A percentile compares a stretch with the other conserved stretches of the same genome.
These are phyloP conservation scores for Haematococcus sp. DNA, from an alignment of 139 green algal genomes.

Conservation along the genomic window DNA sequence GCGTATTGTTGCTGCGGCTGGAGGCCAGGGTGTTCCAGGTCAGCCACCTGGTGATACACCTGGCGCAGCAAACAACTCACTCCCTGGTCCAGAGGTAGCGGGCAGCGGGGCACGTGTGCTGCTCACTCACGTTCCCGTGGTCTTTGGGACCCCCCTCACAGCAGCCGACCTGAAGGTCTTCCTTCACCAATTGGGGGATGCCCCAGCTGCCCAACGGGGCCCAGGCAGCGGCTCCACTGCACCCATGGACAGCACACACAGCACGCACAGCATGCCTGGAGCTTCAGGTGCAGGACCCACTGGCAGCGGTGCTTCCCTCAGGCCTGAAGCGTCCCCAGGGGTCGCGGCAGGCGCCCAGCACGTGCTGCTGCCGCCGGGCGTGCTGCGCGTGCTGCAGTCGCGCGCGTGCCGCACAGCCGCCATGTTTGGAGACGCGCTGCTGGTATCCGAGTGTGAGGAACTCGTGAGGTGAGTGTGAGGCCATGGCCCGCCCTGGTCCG, in stretches of 20 bases:
- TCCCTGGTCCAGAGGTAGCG: neutral
- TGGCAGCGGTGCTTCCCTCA: no score
- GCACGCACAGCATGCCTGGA: no score
- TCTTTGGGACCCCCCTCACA: conserved; percentile 43
- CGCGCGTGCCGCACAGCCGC: conserved; percentile 78
- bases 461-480: conserved; percentile 53
- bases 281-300: no score
- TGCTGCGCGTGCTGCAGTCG: conserved; percentile 53
- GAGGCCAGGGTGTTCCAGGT: no score
- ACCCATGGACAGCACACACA: no score
- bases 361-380: conserved; percentile 37
- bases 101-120: neutral
- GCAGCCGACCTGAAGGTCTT: conserved; percentile 56
- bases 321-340: no score
- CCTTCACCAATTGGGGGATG: conserved; percentile 56
- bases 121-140: conserved; percentile 43
- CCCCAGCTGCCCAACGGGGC: conserved; percentile 47
- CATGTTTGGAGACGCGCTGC: conserved; percentile 84
- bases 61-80: neutral
- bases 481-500: no score
- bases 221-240: no score
- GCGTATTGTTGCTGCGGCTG: neutral
- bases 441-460: conserved; percentile 23
- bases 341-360: no score
- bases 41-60: neutral